These are phyloP conservation scores for Mesembryanthemum crystallinum DNA, from an alignment of 148 eudicot species.

Conservation along the genomic window DNA sequence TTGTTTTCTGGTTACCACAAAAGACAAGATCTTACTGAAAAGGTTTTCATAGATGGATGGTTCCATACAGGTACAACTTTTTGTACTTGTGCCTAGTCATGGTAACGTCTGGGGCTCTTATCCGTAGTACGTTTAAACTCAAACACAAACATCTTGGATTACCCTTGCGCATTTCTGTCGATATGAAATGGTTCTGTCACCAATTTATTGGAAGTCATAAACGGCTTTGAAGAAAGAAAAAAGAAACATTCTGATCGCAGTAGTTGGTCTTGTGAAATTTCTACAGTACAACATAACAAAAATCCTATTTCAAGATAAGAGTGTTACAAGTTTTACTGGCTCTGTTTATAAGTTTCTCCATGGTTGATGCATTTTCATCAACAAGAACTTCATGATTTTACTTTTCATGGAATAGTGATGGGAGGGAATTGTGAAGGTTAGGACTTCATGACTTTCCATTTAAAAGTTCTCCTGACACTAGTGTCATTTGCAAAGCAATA, in stretches of 20 bases:
- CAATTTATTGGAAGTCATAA: not conserved
- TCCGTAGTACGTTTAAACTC: not conserved
- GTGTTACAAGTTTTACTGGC: not conserved
- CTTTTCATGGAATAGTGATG: no score
- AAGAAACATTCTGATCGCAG: not conserved
- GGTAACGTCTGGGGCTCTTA: not conserved
- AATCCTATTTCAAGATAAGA: not conserved
- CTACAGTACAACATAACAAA: not conserved
- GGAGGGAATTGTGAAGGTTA: no score
- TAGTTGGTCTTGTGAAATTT: not conserved
- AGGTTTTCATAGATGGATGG: slow-evolving; percentile 83
- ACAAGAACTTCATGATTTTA: not conserved
- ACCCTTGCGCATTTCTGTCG: not conserved
- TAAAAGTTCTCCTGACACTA: not conserved
- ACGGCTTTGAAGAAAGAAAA: not conserved
- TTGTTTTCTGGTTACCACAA: slow-evolving; percentile 95
- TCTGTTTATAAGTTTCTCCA: not conserved
- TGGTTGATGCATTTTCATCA: not conserved
- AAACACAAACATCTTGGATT: not conserved
- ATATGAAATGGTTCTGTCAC: not conserved
- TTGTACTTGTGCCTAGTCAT: not conserved
- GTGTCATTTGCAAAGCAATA: not conserved
- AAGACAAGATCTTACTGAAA: slow-evolving; percentile 65
- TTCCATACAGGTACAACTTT: slow-evolving; percentile 82
- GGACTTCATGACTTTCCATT: not conserved